Conservation (phyloP, 768 basidiomycete species). For the Exidia glandulosa region DNA sequence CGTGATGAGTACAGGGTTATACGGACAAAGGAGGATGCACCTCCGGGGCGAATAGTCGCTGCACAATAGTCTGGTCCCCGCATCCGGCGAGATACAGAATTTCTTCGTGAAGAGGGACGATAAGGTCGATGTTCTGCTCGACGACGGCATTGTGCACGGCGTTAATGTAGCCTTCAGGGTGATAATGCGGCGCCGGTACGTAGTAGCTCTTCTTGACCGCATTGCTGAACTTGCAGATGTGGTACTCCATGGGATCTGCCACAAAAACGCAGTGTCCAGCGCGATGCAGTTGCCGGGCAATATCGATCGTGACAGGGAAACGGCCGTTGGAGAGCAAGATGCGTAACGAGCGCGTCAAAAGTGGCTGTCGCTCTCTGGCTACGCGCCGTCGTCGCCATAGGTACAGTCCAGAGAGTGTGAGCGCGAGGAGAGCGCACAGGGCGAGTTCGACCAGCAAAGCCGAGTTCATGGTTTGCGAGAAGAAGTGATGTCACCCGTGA, state of each 20-base stretch:
- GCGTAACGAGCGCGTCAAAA: neutral
- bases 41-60: neutral
- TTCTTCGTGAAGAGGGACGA: constrained; percentile 6
- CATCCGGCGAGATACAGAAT: constrained; percentile 2
- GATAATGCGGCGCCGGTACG: constrained; percentile 1
- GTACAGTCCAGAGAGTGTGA: neutral
- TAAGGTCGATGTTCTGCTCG: constrained; percentile 2
- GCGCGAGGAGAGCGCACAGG: neutral
- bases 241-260: constrained; percentile 5
- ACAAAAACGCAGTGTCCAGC: constrained; percentile 1
- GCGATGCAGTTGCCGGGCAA: constrained; percentile 3
- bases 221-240: constrained; percentile 6
- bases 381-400: neutral
- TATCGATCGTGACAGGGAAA: constrained; percentile 4
- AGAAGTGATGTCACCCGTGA: neutral
- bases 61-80: neutral
- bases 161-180: constrained; percentile 3
- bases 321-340: constrained; percentile 6
- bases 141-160: constrained; percentile 1
- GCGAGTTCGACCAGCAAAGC: neutral
- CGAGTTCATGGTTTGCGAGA: neutral
- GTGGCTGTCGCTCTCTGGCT: neutral
- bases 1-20: neutral
- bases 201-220: constrained; percentile 5
- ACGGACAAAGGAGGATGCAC: neutral